These are phyloP conservation scores for Athelia psychrophila DNA, from an alignment of 1,284 basidiomycete species.

Conservation along the genomic window DNA sequence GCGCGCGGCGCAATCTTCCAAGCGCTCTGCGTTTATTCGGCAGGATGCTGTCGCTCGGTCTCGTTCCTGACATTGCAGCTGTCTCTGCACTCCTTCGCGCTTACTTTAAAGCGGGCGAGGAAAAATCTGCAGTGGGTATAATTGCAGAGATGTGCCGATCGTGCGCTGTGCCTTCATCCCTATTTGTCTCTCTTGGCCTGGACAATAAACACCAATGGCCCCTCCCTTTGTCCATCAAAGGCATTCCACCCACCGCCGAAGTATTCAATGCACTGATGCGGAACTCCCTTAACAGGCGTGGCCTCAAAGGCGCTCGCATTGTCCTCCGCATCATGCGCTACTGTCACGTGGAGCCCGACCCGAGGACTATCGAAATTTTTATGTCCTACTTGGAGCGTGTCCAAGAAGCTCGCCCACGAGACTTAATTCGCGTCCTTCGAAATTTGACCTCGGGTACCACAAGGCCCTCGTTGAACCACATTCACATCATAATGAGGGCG, in stretches of 20 bases:
- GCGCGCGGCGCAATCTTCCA: conserved; percentile 40
- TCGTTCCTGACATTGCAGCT: conserved; percentile 44
- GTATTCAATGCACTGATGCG: conserved; percentile 60
- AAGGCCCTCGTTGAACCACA: conserved; percentile 44
- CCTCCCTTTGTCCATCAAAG: conserved; percentile 27
- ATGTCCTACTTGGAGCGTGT: conserved; percentile 44
- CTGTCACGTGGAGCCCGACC: conserved; percentile 45
- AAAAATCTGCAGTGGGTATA: conserved; percentile 45
- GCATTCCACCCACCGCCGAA: conserved; percentile 39
- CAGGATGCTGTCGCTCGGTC: conserved; percentile 40
- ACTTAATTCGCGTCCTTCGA: conserved; percentile 45
- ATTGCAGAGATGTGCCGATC: conserved; percentile 42
- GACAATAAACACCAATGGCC: too few relatives aligned
- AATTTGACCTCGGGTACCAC: conserved; percentile 34
- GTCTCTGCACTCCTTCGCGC: conserved; percentile 54
- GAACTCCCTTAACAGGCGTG: conserved; percentile 42
- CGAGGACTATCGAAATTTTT: conserved; percentile 51
- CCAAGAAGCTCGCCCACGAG: conserved; percentile 38
- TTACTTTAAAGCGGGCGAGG: conserved; percentile 45
- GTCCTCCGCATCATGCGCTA: conserved; percentile 54
- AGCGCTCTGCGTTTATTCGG: conserved; percentile 44
- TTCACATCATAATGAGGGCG: conserved; percentile 47
- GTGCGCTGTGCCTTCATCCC: conserved; percentile 14
- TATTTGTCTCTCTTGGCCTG: conserved; percentile 22
- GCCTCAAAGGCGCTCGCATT: conserved; percentile 40